These are phyloP conservation scores for Stephania japonica DNA, from an alignment of 164 flowering plant genomes.

Conservation along the genomic window DNA sequence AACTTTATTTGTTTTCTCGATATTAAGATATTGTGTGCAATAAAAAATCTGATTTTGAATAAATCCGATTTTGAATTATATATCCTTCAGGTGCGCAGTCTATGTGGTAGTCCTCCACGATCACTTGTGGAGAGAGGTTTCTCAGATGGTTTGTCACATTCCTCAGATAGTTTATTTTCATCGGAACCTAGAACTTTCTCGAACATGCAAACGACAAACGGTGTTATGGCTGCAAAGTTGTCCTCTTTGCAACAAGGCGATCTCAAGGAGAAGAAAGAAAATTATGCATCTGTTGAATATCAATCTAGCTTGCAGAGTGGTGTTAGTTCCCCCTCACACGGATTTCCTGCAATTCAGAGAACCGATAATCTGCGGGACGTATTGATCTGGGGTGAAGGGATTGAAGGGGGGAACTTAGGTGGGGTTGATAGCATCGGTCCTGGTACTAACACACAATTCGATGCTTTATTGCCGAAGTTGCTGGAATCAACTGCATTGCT, in stretches of 20 bases:
- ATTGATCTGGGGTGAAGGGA: slow-evolving; percentile 64
- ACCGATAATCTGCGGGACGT: slow-evolving; percentile 43
- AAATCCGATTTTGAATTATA: slow-evolving; percentile 6
- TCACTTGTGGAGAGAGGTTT: slow-evolving; percentile 41
- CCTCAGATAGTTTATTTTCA: slow-evolving; percentile 37
- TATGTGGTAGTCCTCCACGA: slow-evolving; percentile 51
- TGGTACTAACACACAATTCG: slow-evolving; percentile 14
- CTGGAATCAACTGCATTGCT: slow-evolving; percentile 45
- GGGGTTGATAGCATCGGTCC: slow-evolving; percentile 17
- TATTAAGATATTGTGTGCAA: neutral
- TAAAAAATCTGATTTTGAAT: slow-evolving; percentile 6
- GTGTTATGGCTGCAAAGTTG: slow-evolving; percentile 16
- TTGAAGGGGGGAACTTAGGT: slow-evolving; percentile 36
- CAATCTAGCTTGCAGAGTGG: slow-evolving; percentile 17
- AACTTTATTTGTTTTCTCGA: neutral
- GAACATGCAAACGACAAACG: slow-evolving; percentile 15
- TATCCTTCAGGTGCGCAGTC: slow-evolving; percentile 46
- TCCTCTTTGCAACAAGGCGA: slow-evolving; percentile 23
- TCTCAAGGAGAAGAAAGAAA: slow-evolving; percentile 17
- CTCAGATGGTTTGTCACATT: slow-evolving; percentile 44
- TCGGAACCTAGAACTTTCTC: slow-evolving; percentile 33
- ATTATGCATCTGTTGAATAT: slow-evolving; percentile 10
- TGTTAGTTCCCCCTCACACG: slow-evolving; percentile 14
- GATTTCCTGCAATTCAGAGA: slow-evolving; percentile 11
- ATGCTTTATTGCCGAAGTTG: slow-evolving; percentile 52